Evolutionary conservation across 2,329 filamentous ascomycete species (phyloP).

Genomic region (Pyrenochaeta sp.): DNA sequence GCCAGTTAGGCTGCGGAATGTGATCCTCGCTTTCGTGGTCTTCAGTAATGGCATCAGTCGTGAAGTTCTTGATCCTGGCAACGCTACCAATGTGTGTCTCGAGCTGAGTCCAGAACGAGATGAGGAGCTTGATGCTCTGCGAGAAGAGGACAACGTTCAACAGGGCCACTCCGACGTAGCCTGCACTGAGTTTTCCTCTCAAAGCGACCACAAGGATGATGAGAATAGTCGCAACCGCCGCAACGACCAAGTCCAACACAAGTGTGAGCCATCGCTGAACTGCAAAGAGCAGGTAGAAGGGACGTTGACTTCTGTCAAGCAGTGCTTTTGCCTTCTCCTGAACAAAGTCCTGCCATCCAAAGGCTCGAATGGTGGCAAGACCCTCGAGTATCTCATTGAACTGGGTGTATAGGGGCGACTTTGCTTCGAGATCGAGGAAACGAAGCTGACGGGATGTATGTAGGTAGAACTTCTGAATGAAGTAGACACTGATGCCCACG

Average conservation of each 20-base stretch:
- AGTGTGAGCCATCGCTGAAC: conserved; percentile 55
- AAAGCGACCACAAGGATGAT: conserved; percentile 42
- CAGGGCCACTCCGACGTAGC: conserved; percentile 61
- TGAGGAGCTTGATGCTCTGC: conserved; percentile 58
- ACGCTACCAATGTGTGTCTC: conserved; percentile 67
- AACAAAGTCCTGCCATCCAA: conserved; percentile 55
- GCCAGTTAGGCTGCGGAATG: conserved; percentile 52
- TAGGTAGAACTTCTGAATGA: conserved; percentile 57
- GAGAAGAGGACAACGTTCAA: conserved; percentile 63
- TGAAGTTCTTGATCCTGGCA: conserved; percentile 62
- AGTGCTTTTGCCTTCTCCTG: conserved; percentile 46
- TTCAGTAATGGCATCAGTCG: conserved; percentile 53
- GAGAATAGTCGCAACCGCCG: conserved; percentile 49
- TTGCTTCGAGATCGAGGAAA: conserved; percentile 61
- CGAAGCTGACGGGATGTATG: conserved; percentile 58
- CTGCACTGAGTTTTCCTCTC: conserved; percentile 53
- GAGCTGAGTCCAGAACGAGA: conserved; percentile 63
- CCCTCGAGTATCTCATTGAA: conserved; percentile 61
- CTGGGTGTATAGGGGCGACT: conserved; percentile 59
- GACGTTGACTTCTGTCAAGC: conserved; percentile 52
- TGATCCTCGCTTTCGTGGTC: conserved; percentile 61
- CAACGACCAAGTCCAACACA: conserved; percentile 51
- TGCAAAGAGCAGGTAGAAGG: conserved; percentile 56
- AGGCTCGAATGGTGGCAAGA: conserved; percentile 60
- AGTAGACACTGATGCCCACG: conserved; percentile 47